Evolutionary conservation across 352 stramenopile genomes (phyloP).

Genomic region (Aphanomyces euteiches): DNA sequence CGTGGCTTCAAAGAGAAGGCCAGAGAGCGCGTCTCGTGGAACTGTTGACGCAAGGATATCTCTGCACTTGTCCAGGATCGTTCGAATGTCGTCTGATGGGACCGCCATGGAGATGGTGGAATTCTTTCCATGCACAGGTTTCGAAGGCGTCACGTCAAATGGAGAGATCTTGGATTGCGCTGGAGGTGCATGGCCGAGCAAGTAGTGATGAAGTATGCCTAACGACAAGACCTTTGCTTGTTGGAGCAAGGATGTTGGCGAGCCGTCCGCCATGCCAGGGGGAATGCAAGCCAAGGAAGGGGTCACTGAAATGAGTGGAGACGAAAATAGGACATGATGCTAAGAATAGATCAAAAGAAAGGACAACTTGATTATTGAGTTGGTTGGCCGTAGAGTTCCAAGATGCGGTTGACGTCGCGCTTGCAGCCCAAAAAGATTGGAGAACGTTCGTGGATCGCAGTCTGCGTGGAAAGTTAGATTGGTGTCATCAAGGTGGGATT

Average conservation of each 20-base stretch:
- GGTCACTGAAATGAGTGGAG: too few relatives aligned
- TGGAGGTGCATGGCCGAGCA: neutral
- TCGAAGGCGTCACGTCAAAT: neutral
- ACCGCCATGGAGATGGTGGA: neutral
- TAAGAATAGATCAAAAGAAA: neutral
- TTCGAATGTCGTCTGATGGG: neutral
- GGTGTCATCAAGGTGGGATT: constrained; percentile 5
- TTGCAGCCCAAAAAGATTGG: constrained; percentile 96
- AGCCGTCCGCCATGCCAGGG: too few relatives aligned
- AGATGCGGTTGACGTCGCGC: constrained; percentile 77
- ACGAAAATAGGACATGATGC: too few relatives aligned
- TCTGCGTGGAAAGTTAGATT: constrained; percentile 39
- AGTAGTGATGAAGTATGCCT: too few relatives aligned
- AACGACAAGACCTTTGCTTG: too few relatives aligned
- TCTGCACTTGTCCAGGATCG: constrained; percentile 3
- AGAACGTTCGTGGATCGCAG: constrained; percentile 96
- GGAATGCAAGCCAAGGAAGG: too few relatives aligned
- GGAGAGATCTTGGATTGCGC: neutral
- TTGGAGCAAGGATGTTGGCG: too few relatives aligned
- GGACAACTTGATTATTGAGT: constrained; percentile 17
- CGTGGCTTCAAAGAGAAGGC: constrained; percentile 6
- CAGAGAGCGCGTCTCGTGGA: neutral
- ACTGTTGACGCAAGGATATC: neutral
- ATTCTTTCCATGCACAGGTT: neutral
- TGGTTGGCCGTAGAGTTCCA: constrained; percentile 56